phyloP scores from a whole-genome alignment of 2,329 filamentous ascomycete genomes.

The Trichophyton mentagrophytes region DNA sequence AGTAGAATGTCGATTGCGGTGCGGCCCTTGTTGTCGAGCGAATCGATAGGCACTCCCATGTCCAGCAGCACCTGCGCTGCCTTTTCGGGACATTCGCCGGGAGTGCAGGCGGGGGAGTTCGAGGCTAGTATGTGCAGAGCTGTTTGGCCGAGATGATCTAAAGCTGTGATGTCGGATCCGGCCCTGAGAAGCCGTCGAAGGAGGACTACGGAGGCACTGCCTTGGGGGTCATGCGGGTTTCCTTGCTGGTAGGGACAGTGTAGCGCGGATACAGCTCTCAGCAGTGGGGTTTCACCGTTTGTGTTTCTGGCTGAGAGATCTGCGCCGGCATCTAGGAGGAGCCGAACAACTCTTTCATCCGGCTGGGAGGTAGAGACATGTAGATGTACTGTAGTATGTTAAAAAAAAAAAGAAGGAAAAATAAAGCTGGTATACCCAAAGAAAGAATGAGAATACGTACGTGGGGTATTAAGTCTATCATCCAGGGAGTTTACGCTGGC shows the following conservation, averaged over 20 bases:
- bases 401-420: background rate
- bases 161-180: background rate
- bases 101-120: background rate
- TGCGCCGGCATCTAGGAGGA: slow-evolving; percentile 1
- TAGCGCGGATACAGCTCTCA: background rate
- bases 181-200: background rate
- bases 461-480: background rate
- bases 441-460: background rate
- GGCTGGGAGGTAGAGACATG: background rate
- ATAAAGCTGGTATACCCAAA: too few species aligned
- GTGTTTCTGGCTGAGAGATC: background rate
- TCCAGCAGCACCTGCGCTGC: background rate
- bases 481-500: background rate
- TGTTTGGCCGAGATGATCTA: background rate
- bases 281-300: background rate
- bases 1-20: background rate
- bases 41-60: background rate
- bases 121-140: background rate
- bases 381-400: background rate
- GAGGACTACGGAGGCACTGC: background rate
- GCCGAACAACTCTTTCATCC: background rate
- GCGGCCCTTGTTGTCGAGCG: background rate
- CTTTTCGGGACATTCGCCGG: background rate
- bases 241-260: background rate
- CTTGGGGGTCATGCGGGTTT: background rate